Conservation (phyloP, 352 stramenopile genomes). For the Nothophytophthora sp. region DNA sequence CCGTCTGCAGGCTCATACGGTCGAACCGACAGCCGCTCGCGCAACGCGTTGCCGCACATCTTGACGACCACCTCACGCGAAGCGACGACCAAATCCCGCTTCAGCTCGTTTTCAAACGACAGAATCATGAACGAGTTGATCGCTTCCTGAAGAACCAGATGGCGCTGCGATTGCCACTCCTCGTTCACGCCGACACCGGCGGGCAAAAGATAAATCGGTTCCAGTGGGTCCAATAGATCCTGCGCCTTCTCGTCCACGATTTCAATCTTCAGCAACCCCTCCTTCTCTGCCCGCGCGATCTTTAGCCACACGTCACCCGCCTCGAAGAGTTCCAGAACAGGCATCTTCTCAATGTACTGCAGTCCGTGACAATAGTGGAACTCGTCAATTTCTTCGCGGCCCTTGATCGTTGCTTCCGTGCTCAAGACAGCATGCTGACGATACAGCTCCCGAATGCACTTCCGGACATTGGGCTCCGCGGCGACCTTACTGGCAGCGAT, state of each 20-base stretch:
- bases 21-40: constrained; percentile 69
- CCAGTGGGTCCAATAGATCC: constrained; percentile 79
- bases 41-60: constrained; percentile 67
- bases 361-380: constrained; percentile 88
- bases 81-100: constrained; percentile 71
- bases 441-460: constrained; percentile 85
- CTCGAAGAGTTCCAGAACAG: constrained; percentile 78
- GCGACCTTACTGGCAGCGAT: constrained; percentile 87
- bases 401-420: constrained; percentile 80
- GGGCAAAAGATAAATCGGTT: constrained; percentile 64
- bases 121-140: constrained; percentile 83
- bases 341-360: constrained; percentile 87
- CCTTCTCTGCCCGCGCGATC: constrained; percentile 79
- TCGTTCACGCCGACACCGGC: constrained; percentile 68
- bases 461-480: constrained; percentile 83
- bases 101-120: constrained; percentile 87
- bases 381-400: constrained; percentile 87
- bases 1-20: constrained; percentile 82
- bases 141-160: constrained; percentile 83
- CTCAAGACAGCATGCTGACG: constrained; percentile 73
- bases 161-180: constrained; percentile 85
- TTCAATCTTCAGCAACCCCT: constrained; percentile 74
- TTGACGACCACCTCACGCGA: constrained; percentile 79
- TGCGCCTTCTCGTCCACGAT: constrained; percentile 85
- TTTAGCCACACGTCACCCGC: constrained; percentile 79